These are phyloP conservation scores for Gliomastix tumulicola DNA, from an alignment of 2,329 filamentous ascomycete genomes.

Conservation along the genomic window DNA sequence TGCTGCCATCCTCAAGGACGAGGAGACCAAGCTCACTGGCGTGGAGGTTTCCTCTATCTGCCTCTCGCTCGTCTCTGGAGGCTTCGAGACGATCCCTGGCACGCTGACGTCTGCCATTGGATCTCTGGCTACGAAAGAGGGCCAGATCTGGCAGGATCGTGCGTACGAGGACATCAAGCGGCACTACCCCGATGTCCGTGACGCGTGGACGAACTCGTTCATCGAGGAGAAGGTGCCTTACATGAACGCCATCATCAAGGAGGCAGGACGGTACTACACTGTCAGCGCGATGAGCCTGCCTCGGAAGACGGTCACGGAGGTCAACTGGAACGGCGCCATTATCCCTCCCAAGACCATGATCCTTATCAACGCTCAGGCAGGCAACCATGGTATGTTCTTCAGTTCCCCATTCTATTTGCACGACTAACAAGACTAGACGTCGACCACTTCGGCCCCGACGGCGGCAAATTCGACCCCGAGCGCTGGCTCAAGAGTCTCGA, in stretches of 20 bases:
- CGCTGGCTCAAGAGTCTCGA: constrained; percentile 33
- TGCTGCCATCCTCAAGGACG: constrained; percentile 44
- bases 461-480: constrained; percentile 38
- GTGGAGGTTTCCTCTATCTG: constrained; percentile 48
- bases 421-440: too few species aligned
- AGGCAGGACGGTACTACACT: constrained; percentile 45
- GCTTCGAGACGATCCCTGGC: constrained; percentile 47
- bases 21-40: constrained; percentile 43
- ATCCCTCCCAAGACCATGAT: constrained; percentile 47
- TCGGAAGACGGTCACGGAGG: constrained; percentile 39
- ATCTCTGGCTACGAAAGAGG: constrained; percentile 37
- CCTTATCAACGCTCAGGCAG: constrained; percentile 47
- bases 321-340: constrained; percentile 41
- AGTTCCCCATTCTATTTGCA: not conserved
- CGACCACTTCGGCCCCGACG: constrained; percentile 39
- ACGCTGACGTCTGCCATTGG: constrained; percentile 44
- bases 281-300: constrained; percentile 46
- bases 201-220: constrained; percentile 37
- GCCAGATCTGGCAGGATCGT: constrained; percentile 42
- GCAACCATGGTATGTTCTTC: constrained; percentile 36
- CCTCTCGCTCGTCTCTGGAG: constrained; percentile 42
- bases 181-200: constrained; percentile 33
- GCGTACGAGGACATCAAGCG: constrained; percentile 44
- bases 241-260: constrained; percentile 39
- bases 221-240: constrained; percentile 41